phyloP scores from a whole-genome alignment of 1,284 basidiomycete species.

The Naganishia cerealis region DNA sequence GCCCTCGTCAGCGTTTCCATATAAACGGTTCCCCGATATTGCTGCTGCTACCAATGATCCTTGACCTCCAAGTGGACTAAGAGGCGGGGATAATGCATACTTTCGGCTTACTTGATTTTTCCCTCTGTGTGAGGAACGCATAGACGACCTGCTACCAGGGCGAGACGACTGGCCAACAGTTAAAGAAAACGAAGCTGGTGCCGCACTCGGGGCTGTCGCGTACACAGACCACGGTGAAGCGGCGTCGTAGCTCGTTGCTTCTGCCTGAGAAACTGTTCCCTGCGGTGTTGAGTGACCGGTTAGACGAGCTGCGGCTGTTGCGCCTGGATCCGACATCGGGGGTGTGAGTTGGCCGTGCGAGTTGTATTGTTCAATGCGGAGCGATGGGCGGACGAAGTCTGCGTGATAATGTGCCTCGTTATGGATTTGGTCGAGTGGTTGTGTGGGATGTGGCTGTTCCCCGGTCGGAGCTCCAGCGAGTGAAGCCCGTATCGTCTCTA shows the following conservation, averaged over 20 bases:
- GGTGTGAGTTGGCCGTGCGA: slow-evolving; percentile 24
- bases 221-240: slow-evolving; percentile 27
- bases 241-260: slow-evolving; percentile 30
- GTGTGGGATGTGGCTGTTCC: background rate
- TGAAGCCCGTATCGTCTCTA: background rate
- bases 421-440: background rate
- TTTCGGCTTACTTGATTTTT: slow-evolving; percentile 16
- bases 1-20: background rate
- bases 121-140: background rate
- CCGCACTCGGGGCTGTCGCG: background rate
- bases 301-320: background rate
- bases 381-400: background rate
- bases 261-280: background rate
- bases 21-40: no score
- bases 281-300: background rate
- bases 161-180: background rate
- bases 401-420: slow-evolving; percentile 13
- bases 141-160: slow-evolving; percentile 3
- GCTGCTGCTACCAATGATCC: background rate
- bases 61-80: slow-evolving; percentile 7
- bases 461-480: background rate
- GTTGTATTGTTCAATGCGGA: slow-evolving; percentile 18
- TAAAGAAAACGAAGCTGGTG: no score
- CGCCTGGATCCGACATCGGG: slow-evolving; percentile 18
- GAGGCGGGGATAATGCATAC: slow-evolving; percentile 16